Conservation (phyloP, 2,329 filamentous ascomycete genomes). For the Colletotrichum endophyticum region DNA sequence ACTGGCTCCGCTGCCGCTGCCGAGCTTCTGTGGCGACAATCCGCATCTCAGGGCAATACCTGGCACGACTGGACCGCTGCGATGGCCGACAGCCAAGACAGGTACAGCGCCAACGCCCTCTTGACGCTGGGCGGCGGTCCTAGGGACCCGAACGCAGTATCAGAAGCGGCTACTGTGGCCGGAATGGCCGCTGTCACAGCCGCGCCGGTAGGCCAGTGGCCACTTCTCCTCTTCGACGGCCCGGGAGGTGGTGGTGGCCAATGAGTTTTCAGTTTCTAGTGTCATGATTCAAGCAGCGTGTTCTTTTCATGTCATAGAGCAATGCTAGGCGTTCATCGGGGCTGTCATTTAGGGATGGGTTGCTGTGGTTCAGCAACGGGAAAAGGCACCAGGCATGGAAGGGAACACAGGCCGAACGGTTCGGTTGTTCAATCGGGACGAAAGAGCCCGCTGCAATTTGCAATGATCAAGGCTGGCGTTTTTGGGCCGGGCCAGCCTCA, state of each 20-base stretch:
- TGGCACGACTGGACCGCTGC: conserved; percentile 62
- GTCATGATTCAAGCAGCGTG: neutral
- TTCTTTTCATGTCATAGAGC: neutral
- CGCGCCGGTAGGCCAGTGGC: conserved; percentile 15
- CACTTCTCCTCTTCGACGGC: conserved; percentile 12
- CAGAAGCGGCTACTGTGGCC: conserved; percentile 16
- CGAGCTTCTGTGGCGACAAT: conserved; percentile 37
- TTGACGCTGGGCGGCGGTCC: conserved; percentile 46
- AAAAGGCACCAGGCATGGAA: neutral
- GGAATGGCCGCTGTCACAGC: conserved; percentile 2
- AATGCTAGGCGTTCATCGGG: neutral
- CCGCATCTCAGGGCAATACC: conserved; percentile 39
- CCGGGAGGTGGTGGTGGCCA: neutral
- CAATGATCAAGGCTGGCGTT: conserved; percentile 1
- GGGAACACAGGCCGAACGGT: neutral
- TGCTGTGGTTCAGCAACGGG: neutral
- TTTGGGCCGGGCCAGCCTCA: neutral
- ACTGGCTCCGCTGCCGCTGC: conserved; percentile 25
- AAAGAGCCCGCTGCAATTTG: neutral
- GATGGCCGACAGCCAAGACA: conserved; percentile 53
- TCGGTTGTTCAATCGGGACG: neutral
- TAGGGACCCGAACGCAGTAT: conserved; percentile 1
- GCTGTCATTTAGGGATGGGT: neutral
- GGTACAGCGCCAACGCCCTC: conserved; percentile 54
- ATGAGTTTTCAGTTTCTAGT: neutral